Evolutionary conservation across 2,329 filamentous ascomycete species (phyloP).

Genomic region (Fusarium sp.): DNA sequence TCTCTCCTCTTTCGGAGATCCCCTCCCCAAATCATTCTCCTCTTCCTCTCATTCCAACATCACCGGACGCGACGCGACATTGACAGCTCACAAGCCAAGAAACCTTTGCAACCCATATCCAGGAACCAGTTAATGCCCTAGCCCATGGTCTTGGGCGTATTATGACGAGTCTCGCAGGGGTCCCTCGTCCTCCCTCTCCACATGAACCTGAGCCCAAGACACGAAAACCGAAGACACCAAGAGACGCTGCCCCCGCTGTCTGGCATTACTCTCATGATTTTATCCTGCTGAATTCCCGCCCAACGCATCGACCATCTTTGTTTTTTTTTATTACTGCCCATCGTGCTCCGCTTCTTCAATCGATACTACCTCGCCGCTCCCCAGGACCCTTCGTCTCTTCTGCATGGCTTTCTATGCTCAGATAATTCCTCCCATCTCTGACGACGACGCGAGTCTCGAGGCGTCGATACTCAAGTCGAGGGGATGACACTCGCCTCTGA

Average conservation of each 20-base stretch:
- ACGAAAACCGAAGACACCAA: constrained; percentile 22
- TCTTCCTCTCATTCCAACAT: constrained; percentile 10
- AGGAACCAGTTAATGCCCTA: neutral
- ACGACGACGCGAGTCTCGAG: constrained; percentile 19
- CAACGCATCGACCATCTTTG: constrained; percentile 3
- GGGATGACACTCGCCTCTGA: constrained; percentile 29
- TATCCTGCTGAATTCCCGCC: neutral
- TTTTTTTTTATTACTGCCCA: neutral
- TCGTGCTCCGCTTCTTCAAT: neutral
- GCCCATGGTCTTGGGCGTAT: neutral
- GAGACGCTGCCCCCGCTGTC: constrained; percentile 13
- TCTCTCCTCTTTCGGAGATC: constrained; percentile 7
- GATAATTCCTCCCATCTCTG: constrained; percentile 3
- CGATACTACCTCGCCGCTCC: neutral
- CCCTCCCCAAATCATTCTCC: neutral
- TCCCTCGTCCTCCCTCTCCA: constrained; percentile 1
- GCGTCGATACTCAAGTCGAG: constrained; percentile 28
- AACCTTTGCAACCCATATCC: neutral
- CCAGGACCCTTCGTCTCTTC: neutral
- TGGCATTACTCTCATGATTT: constrained; percentile 24
- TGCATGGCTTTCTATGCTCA: constrained; percentile 21
- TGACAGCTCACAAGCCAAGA: neutral
- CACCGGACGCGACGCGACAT: neutral
- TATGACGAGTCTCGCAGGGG: constrained; percentile 13
- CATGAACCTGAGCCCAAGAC: constrained; percentile 1